A percentile compares a stretch with the other conserved stretches of the same genome.
Conservation (phyloP, 768 basidiomycete genomes). For the Sarcodon sp. region DNA sequence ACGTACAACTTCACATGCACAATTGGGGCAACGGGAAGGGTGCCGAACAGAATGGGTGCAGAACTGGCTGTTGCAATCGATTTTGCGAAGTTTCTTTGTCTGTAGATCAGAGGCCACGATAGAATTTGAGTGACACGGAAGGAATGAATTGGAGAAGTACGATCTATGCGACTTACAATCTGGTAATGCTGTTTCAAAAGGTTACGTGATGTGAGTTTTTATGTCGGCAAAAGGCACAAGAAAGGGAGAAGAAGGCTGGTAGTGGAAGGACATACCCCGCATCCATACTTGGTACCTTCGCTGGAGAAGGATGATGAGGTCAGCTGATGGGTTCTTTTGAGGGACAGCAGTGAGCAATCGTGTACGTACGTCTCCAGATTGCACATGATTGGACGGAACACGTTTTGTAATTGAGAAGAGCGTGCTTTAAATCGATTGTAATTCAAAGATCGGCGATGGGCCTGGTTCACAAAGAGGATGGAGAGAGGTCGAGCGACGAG, state of each 20-base stretch:
- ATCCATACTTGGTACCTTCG: conserved; percentile 65
- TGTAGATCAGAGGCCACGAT: conserved; percentile 13
- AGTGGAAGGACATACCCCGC: conserved; percentile 15
- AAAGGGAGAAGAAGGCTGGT: conserved; percentile 5
- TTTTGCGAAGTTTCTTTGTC: conserved; percentile 37
- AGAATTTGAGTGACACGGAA: conserved; percentile 2
- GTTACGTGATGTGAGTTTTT: conserved; percentile 5
- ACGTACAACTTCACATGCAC: conserved; percentile 31
- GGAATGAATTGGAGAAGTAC: conserved; percentile 4
- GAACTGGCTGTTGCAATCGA: conserved; percentile 38
- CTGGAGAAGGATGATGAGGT: conserved; percentile 26
- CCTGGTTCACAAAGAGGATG: conserved; percentile 6
- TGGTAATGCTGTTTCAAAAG: conserved; percentile 44
- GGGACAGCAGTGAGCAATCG: conserved; percentile 1
- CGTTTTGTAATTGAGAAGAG: conserved; percentile 5
- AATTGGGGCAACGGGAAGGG: conserved; percentile 25
- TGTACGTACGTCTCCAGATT: conserved; percentile 23
- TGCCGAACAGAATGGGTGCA: conserved; percentile 29
- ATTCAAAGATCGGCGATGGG: conserved; percentile 6
- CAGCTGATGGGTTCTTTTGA: conserved; percentile 9
- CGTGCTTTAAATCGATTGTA: conserved; percentile 5
- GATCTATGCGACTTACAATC: conserved; percentile 28
- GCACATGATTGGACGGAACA: conserved; percentile 16
- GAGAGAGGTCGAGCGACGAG: conserved; percentile 4
- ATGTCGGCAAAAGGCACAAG: conserved; percentile 10